phyloP scores from a whole-genome alignment of 805 yeast genomes.

The Metschnikowia orientalis region DNA sequence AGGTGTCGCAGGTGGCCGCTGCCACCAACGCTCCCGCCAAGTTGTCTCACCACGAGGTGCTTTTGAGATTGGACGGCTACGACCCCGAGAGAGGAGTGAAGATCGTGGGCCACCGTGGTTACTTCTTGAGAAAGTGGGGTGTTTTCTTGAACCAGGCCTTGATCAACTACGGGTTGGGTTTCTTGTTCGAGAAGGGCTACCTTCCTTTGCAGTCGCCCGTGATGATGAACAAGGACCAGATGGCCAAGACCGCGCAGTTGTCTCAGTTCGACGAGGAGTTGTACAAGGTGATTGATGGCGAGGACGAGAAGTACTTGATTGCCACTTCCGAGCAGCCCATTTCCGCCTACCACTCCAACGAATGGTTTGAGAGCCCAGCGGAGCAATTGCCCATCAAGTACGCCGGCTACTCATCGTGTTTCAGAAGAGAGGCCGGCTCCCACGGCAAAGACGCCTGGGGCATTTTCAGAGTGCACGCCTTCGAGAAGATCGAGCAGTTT shows the following conservation, averaged over 20 bases:
- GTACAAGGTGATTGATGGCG: slow-evolving; percentile 95
- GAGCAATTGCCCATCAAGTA: slow-evolving; percentile 96
- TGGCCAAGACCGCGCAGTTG: slow-evolving; percentile 99
- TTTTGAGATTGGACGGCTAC: slow-evolving; percentile 92
- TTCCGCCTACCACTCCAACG: slow-evolving; percentile 93
- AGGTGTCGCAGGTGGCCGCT: slow-evolving; percentile 62
- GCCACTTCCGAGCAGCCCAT: slow-evolving; percentile 99
- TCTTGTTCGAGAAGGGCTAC: slow-evolving; percentile 75
- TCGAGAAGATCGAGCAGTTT: slow-evolving; percentile 97
- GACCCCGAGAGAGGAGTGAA: slow-evolving; percentile 99
- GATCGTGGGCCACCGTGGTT: slow-evolving; percentile 98
- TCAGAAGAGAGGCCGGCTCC: slow-evolving; percentile 99
- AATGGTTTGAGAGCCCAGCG: slow-evolving; percentile 97
- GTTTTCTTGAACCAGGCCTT: slow-evolving; percentile 97
- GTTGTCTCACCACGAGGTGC: slow-evolving; percentile 92
- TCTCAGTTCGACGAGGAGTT: slow-evolving; percentile 97
- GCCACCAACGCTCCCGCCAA: slow-evolving; percentile 73
- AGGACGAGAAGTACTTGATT: slow-evolving; percentile 93
- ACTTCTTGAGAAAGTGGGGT: slow-evolving; percentile 90
- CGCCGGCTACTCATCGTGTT: slow-evolving; percentile 97
- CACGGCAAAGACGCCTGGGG: slow-evolving; percentile 99
- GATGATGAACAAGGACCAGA: slow-evolving; percentile 98
- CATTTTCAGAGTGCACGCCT: slow-evolving; percentile 97
- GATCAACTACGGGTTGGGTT: slow-evolving; percentile 90
- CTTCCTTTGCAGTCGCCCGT: slow-evolving; percentile 96